Evolutionary conservation across 805 yeast species (phyloP), one percentile per base, ranked within the genome.

Genomic region (Candida xyloterini): DNA sequence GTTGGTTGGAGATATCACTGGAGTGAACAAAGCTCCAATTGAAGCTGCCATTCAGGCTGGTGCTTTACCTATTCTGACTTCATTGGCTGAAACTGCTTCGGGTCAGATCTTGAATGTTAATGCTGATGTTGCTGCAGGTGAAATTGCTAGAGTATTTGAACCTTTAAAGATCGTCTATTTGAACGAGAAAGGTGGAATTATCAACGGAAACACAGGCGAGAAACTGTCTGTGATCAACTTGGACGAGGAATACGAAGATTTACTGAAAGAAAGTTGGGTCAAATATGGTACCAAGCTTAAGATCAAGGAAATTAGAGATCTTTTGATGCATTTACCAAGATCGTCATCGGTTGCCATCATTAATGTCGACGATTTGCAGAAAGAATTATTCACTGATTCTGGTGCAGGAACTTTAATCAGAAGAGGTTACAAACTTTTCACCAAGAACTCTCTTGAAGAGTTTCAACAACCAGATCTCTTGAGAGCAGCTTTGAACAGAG

Each of bases 81-180:
- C 98, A 1, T 68, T 93, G 53, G 99, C 99, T 7, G 99, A 93
- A 67, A 93, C 98, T 14, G 77, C 93, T 13, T 86, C 93, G 2
- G 99, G 99, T 24, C 99, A 93, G 70, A 84, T 93, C 63, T 74
- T 93, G 62, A 93, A 93, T 56, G 98, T 93, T 45, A 93, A 93
- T 60, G 99, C 99, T 7, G 99, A 93, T 60, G 96, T 93, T 37
- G 99, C 98, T 30, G 99, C 99, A 32, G 95, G 97, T 55, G 98
- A 93, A 66, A 74, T 93, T 51, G 97, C 99, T 16, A 78, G 97
- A 59, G 96, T 87, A 37, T 86, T 93, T 54, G 96, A 93, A 67
- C 99, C 99, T 7, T 78, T 93, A 57, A 93, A 93, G 67, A 91
- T 93, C 48, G 99, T 93, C 30, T 93, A 91, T 63, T 71, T 93